Conservation (phyloP, 768 basidiomycete species). For the Ephemerocybe angulata region DNA sequence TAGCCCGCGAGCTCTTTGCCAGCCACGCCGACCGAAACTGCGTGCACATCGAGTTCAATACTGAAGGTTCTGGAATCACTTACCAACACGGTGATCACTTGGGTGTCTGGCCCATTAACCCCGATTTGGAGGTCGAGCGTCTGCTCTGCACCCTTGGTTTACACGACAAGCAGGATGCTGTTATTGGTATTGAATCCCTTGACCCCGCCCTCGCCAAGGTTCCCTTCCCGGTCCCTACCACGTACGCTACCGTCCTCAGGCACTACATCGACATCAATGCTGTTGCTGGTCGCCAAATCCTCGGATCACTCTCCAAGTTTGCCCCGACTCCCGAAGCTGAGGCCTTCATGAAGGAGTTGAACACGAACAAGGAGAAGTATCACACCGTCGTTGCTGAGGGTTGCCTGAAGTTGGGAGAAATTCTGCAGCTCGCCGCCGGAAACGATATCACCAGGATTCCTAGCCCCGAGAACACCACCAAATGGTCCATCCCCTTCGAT, state of each 20-base stretch:
- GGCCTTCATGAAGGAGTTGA: constrained; percentile 68
- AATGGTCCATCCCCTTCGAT: constrained; percentile 94
- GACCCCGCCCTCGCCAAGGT: constrained; percentile 98
- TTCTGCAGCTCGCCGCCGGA: constrained; percentile 86
- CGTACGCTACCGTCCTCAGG: constrained; percentile 87
- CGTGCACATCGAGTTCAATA: constrained; percentile 90
- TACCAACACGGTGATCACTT: constrained; percentile 99
- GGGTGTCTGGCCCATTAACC: constrained; percentile 95
- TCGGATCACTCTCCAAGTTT: constrained; percentile 82
- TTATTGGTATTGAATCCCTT: constrained; percentile 93
- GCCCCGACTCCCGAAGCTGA: constrained; percentile 81
- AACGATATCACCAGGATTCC: constrained; percentile 59
- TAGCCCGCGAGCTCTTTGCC: constrained; percentile 81
- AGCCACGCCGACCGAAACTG: constrained; percentile 78
- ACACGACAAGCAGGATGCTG: constrained; percentile 70
- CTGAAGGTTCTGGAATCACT: constrained; percentile 93
- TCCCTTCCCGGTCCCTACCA: constrained; percentile 96
- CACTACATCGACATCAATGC: constrained; percentile 98
- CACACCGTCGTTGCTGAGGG: constrained; percentile 69
- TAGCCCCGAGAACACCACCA: constrained; percentile 71
- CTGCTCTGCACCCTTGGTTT: constrained; percentile 85
- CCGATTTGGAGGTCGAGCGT: constrained; percentile 87
- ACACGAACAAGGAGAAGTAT: constrained; percentile 86
- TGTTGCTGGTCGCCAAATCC: constrained; percentile 89
- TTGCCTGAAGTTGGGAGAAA: constrained; percentile 89